phyloP scores from a whole-genome alignment of 441 rosid species.

The Syzygium malaccense region DNA sequence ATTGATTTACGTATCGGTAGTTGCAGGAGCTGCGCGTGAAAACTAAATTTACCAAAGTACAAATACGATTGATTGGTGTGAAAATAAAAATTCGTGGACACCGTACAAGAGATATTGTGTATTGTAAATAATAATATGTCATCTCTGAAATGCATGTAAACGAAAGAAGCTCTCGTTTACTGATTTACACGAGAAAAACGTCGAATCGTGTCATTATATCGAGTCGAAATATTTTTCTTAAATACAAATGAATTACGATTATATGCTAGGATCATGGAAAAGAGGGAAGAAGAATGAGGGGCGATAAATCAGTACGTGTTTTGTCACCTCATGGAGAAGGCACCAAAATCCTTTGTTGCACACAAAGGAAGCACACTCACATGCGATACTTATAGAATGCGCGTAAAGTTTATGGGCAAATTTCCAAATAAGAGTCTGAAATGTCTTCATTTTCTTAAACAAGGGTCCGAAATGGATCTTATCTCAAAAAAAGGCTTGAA shows the following conservation, averaged over 20 bases:
- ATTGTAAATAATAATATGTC: rapidly evolving
- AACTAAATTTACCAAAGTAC: not conserved
- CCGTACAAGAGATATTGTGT: rapidly evolving
- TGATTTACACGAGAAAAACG: rapidly evolving
- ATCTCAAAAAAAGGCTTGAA: too few relatives aligned
- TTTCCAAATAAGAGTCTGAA: too few relatives aligned
- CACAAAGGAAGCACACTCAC: rapidly evolving
- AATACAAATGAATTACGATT: rapidly evolving
- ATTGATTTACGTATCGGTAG: rapidly evolving
- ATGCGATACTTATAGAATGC: not conserved
- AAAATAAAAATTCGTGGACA: rapidly evolving
- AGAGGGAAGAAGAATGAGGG: not conserved
- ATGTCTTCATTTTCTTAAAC: too few relatives aligned
- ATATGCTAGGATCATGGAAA: rapidly evolving
- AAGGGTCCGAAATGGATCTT: too few relatives aligned
- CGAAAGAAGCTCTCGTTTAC: not conserved
- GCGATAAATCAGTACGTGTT: not conserved
- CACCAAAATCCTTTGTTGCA: not conserved
- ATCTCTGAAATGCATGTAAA: not conserved
- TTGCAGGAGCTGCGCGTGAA: not conserved
- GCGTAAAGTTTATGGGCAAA: not conserved
- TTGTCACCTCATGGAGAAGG: not conserved
- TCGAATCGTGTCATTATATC: rapidly evolving
- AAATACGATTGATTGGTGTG: not conserved
- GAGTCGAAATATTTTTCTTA: not conserved